Evolutionary conservation across 257 asterid genomes (phyloP), one percentile per base, ranked within the genome.

Genomic region (Mitragyna speciosa): DNA sequence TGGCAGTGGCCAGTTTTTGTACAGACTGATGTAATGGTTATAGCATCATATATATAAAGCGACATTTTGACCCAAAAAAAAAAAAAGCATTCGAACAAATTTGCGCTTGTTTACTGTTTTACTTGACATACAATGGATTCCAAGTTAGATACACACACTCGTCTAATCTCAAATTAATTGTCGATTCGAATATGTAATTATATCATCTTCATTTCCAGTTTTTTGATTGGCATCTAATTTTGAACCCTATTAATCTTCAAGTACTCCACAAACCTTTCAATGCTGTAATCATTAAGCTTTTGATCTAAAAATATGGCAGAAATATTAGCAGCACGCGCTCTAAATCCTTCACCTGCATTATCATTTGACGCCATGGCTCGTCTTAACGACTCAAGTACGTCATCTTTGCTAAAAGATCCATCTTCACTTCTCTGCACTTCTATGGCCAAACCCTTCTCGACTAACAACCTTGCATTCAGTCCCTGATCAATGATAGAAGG

Each of bases 401-500:
- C 87, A 2, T 77, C 43, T 58, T 87, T 64, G 4, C 78, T 77
- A n/a, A 85, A 86, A 2, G 79, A 79, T 20, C 90, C 89, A 48
- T 85, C 85, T 69, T 83, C 87, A 14, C 12, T 76, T 66, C 90
- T 85, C 66, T 83, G 82, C 12, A 83, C 88, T 78, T 87, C 87
- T 22, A 74, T 36, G 3, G 31, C 92, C 81, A 87, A 63, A 0
- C 86, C 87, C 64, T 89, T 87, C 78, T 87, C 89, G 14, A 82
- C 92, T 47, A 87, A 47, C 48, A 85, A 31, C 81, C 88, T 83
- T 1, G 89, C 67, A 41, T 88, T 81, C 82, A 88, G 14, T 0
- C 86, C 87, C 26, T 87, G 90, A 56, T 75, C 83, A 14, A 78
- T 17, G 48, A 87, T 26, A 64, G 83, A 86, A 4, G 91, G 91